Conservation (phyloP, 2,329 filamentous ascomycete species). For the Alternaria triticina region DNA sequence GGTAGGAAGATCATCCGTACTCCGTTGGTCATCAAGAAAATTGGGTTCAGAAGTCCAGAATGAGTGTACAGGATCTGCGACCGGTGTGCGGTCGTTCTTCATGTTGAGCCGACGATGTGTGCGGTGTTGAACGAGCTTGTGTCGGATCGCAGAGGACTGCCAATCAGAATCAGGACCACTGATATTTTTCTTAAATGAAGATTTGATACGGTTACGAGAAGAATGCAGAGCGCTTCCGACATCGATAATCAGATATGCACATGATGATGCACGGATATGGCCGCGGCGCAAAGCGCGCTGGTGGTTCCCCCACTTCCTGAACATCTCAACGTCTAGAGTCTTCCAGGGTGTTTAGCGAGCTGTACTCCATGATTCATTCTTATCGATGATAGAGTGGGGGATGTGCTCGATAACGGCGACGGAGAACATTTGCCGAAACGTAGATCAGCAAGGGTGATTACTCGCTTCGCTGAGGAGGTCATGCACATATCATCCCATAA, state of each 20-base stretch:
- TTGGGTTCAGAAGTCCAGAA: not conserved
- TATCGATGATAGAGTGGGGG: not conserved
- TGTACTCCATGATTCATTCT: not conserved
- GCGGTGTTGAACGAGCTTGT: not conserved
- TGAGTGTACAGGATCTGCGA: not conserved
- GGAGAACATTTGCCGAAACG: not conserved
- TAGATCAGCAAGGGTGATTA: not conserved
- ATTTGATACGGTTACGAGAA: too few relatives aligned
- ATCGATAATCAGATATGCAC: not conserved
- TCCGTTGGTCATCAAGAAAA: not conserved
- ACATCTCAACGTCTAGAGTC: not conserved
- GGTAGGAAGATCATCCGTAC: not conserved
- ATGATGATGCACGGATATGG: not conserved
- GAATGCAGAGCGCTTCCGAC: not conserved
- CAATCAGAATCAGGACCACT: not conserved
- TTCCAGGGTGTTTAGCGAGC: not conserved
- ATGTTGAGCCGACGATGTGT: not conserved
- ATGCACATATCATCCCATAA: not conserved
- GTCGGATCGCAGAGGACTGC: not conserved
- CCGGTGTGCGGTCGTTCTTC: not conserved
- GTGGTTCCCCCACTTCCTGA: not conserved
- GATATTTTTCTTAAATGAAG: not conserved
- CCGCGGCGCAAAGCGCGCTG: not conserved
- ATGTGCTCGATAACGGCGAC: not conserved
- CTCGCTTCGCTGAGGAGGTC: not conserved